A percentile compares a stretch with the other conserved stretches of the same genome.
phyloP scores from a whole-genome alignment of 116 monocot species.

The Papilionanthe hybrid region DNA sequence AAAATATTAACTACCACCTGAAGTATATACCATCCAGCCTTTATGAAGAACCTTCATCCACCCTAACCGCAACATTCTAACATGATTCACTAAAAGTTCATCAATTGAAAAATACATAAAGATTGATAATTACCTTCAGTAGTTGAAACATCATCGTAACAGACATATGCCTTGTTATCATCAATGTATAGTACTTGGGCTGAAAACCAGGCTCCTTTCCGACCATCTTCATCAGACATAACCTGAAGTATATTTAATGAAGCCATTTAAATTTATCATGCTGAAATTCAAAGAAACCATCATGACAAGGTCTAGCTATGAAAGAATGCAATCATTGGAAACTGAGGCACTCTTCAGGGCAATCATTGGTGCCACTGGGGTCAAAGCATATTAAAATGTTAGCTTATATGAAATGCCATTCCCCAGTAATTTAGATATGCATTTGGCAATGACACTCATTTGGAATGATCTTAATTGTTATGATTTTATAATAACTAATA shows the following conservation, averaged over 20 bases:
- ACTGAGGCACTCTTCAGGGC: no score
- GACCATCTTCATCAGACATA: slow-evolving; percentile 51
- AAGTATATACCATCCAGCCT: not conserved
- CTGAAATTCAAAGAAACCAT: not conserved
- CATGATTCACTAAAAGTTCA: not conserved
- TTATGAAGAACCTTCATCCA: not conserved
- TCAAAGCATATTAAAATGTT: no score
- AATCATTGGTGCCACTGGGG: no score
- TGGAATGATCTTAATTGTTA: no score
- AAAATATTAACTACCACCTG: not conserved
- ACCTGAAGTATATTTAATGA: slow-evolving; percentile 42
- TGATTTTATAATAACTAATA: no score
- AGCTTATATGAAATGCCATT: no score
- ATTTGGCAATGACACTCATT: no score
- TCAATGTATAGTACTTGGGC: slow-evolving; percentile 66
- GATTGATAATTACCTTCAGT: slow-evolving; percentile 46
- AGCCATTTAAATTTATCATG: not conserved
- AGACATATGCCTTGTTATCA: slow-evolving; percentile 62
- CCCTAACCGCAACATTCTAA: not conserved
- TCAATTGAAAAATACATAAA: not conserved
- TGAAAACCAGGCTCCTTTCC: slow-evolving; percentile 78
- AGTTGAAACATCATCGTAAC: slow-evolving; percentile 46
- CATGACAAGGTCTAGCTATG: not conserved
- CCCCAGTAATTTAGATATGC: no score
- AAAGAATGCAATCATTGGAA: slow-evolving; percentile 4